Base-by-base conservation (phyloP, 805 yeast genomes). In the Ogataea saltuana region DNA sequence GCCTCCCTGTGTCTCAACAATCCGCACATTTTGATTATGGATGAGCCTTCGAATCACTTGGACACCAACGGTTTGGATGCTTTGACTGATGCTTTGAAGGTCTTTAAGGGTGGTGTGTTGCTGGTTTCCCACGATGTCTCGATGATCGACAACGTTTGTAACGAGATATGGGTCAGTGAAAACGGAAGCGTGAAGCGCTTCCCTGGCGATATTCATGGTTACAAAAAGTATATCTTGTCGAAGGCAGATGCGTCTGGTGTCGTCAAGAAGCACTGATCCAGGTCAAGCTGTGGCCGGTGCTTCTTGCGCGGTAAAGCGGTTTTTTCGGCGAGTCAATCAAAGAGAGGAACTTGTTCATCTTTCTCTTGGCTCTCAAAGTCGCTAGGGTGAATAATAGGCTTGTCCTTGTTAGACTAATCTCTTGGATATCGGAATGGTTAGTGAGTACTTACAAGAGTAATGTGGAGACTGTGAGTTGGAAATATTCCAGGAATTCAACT, bases 41-140 rank as follows among this genome's bases (percentile, higher is more conserved):
- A 93, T 74, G 99, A 93, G 76, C 99, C 99, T 67, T 87, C 97
- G 6, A 93, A 93, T 70, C 99, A 93, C 69, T 80, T 93, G 76
- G 99, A 93, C 84, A 91, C 97, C 7, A 84, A 95, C 26, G 99
- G 97, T 78, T 73, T 93, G 59, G 99, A 93, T 65, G 99, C 99
- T 1, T 75, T 93, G 48, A 83, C 93, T 7, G 95, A 85, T 32
- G 98, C 98, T 1, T 73, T 93, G 61, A 81, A 76, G 49, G 81
- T 78, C 48, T 93, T 90, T 75, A 78, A 88, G 59, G 99, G 99
- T 62, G 99, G 99, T 65, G 85, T 93, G 19, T 74, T 93, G 55
- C 89, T 93, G 97, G 99, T 93, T 46, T 86, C 96, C 39, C 99
- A 93, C 76, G 99, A 93, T 73, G 97, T 93, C 33, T 73, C 89